Base-by-base conservation (phyloP, 2,329 filamentous ascomycete genomes). In the Acarospora socialis region DNA sequence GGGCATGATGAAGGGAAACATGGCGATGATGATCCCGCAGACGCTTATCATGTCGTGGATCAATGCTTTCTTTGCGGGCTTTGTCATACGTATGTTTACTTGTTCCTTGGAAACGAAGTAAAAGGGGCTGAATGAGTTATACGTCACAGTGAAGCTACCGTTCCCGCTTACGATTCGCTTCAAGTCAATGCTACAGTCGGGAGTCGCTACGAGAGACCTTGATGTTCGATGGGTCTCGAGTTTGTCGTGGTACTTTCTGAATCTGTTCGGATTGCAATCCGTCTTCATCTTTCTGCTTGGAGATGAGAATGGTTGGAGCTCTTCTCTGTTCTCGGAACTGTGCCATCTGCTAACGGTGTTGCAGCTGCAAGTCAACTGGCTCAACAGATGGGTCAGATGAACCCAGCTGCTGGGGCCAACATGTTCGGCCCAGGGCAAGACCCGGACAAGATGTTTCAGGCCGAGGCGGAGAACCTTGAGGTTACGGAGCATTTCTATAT, bases 1-100 rank as follows among this genome's bases (percentile, higher is more conserved):
- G 90, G 87, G 90, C 45, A 93, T 93, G 83, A 92, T 98, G 82
- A 98, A 98, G 71, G 86, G 86, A 36, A 93, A 98, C 54, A 93
- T 98, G 81, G 87, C 90, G 43, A 98, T 95, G 90, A 95, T 98
- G 65, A 83, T 98, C 36, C 90, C 90, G 29, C 93, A 98, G 59
- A 95, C 86, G 4, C 61, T 98, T 53, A 98, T 98, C 46, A 98
- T 98, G 90, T 90, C 87, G 44, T 98, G 90, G 90, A 95, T 98
- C 55, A 98, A 98, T 61, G 86, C 90, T 0, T 98, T 95, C 54
- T 98, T 98, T 50, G 92, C 83, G 32, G 90, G 90, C 19, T 98
- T 94, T 52, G 90, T 98, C 28, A 94, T 98, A 41, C 83, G 83
- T 92, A 65, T 49, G 74, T 66, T 25, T 8, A 36, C 25, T 12